Conservation (phyloP, 2,329 filamentous ascomycete genomes). For the Pseudocercospora vitis region DNA sequence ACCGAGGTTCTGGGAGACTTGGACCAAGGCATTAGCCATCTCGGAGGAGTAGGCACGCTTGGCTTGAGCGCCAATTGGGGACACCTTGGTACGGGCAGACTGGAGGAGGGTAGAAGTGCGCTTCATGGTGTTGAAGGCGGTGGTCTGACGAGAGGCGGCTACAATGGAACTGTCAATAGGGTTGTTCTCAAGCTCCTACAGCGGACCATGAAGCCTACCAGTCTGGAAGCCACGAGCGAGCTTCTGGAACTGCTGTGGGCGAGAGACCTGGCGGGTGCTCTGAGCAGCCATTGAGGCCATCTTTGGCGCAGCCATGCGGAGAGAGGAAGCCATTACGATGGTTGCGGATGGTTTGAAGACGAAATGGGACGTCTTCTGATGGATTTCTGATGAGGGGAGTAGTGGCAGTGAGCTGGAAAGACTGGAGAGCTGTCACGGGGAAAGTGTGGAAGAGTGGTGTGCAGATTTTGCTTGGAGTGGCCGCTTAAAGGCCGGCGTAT, state of each 20-base stretch:
- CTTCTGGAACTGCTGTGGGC: slow-evolving; percentile 62
- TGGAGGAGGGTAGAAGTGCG: slow-evolving; percentile 59
- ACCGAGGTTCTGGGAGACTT: slow-evolving; percentile 88
- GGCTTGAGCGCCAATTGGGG: slow-evolving; percentile 49
- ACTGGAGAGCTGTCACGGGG: slow-evolving; percentile 33
- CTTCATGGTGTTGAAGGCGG: slow-evolving; percentile 72
- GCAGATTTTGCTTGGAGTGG: slow-evolving; percentile 30
- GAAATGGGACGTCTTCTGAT: slow-evolving; percentile 23
- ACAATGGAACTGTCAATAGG: slow-evolving; percentile 23
- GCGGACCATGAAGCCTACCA: slow-evolving; percentile 53
- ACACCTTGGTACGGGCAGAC: slow-evolving; percentile 34
- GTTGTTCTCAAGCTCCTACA: slow-evolving; percentile 22
- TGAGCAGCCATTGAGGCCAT: slow-evolving; percentile 65
- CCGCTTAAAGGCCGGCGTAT: slow-evolving; percentile 30
- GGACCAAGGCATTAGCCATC: slow-evolving; percentile 83
- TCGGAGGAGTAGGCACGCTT: slow-evolving; percentile 78
- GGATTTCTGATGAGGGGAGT: slow-evolving; percentile 30
- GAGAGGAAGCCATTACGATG: slow-evolving; percentile 73
- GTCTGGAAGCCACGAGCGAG: slow-evolving; percentile 66
- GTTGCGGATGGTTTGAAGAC: slow-evolving; percentile 42
- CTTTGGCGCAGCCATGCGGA: slow-evolving; percentile 73
- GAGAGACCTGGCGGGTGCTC: slow-evolving; percentile 75
- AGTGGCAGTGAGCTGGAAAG: slow-evolving; percentile 28
- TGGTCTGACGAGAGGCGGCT: slow-evolving; percentile 44
- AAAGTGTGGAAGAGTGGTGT: slow-evolving; percentile 30